These are phyloP conservation scores for Lachancea sp. DNA, from an alignment of 805 yeast species.

Conservation along the genomic window DNA sequence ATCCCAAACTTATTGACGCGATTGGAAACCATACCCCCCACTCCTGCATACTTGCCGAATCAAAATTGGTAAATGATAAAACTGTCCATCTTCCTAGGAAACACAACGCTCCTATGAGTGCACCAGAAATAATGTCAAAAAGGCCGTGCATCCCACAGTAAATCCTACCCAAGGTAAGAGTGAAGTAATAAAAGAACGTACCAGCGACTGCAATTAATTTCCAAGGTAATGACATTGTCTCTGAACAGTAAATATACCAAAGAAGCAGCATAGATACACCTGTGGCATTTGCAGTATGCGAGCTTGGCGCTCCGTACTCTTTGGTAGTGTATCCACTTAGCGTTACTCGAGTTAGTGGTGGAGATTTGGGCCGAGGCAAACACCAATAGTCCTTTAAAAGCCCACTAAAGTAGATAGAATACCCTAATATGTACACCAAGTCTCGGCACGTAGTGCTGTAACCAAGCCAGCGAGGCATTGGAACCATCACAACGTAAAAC, in stretches of 20 bases:
- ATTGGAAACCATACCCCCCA: slow-evolving; percentile 32
- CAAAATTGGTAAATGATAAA: slow-evolving; percentile 40
- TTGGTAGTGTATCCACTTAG: slow-evolving; percentile 84
- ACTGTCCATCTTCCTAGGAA: slow-evolving; percentile 43
- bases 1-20: slow-evolving; percentile 35
- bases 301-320: slow-evolving; percentile 92
- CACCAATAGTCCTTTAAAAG: slow-evolving; percentile 77
- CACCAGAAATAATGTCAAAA: slow-evolving; percentile 65
- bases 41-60: slow-evolving; percentile 27
- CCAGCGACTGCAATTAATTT: slow-evolving; percentile 9
- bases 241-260: slow-evolving; percentile 18
- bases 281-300: slow-evolving; percentile 93
- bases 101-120: slow-evolving; percentile 51
- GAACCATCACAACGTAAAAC: slow-evolving; percentile 84
- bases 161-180: slow-evolving; percentile 71
- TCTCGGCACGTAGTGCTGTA: slow-evolving; percentile 52
- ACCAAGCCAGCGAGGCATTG: slow-evolving; percentile 81
- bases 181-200: slow-evolving; percentile 43
- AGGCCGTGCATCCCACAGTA: slow-evolving; percentile 98
- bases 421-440: slow-evolving; percentile 58
- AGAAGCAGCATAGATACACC: slow-evolving; percentile 58
- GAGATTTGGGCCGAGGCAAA: slow-evolving; percentile 86
- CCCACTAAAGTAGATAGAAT: slow-evolving; percentile 61
- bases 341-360: slow-evolving; percentile 86
- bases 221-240: slow-evolving; percentile 2